Evolutionary conservation across 2,329 filamentous ascomycete genomes (phyloP).

Genomic region (Endoconidiophora polonica): DNA sequence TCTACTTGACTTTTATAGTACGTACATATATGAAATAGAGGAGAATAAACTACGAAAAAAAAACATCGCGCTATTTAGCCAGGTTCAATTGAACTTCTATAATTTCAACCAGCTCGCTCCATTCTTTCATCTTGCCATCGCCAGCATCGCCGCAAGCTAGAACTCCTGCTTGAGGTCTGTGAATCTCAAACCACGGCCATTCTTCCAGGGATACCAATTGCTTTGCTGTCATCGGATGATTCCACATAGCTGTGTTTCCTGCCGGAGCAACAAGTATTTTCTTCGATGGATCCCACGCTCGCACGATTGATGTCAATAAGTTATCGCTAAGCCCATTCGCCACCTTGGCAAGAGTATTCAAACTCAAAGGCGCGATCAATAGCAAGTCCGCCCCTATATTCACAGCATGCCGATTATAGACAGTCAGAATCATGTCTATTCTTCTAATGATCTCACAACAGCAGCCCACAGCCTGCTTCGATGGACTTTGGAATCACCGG

Average conservation of each 20-base stretch:
- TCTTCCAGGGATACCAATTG: conserved; percentile 54
- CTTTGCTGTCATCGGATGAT: conserved; percentile 60
- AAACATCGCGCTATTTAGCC: no score
- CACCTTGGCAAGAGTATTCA: conserved; percentile 77
- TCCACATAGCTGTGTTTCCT: conserved; percentile 89
- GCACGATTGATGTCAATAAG: conserved; percentile 53
- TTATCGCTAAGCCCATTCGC: conserved; percentile 62
- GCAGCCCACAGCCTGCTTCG: no score
- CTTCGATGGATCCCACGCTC: conserved; percentile 78
- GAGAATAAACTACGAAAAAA: no score
- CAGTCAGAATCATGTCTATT: conserved; percentile 2
- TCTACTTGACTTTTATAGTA: no score
- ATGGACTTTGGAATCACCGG: no score
- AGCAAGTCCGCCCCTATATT: conserved; percentile 50
- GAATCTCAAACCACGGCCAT: conserved; percentile 50
- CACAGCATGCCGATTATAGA: not conserved
- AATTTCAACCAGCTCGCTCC: conserved; percentile 53
- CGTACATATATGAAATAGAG: no score
- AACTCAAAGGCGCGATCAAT: conserved; percentile 64
- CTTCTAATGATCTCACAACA: not conserved
- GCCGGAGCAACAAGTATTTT: conserved; percentile 60
- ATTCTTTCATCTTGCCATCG: conserved; percentile 67
- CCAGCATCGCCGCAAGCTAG: conserved; percentile 77
- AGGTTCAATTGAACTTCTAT: conserved; percentile 30
- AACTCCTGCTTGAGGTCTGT: conserved; percentile 56